Evolutionary conservation across 192 early-diverging fungal genomes (phyloP), one percentile per base, ranked within the genome.

Genomic region (Backusella tarrabulga): DNA sequence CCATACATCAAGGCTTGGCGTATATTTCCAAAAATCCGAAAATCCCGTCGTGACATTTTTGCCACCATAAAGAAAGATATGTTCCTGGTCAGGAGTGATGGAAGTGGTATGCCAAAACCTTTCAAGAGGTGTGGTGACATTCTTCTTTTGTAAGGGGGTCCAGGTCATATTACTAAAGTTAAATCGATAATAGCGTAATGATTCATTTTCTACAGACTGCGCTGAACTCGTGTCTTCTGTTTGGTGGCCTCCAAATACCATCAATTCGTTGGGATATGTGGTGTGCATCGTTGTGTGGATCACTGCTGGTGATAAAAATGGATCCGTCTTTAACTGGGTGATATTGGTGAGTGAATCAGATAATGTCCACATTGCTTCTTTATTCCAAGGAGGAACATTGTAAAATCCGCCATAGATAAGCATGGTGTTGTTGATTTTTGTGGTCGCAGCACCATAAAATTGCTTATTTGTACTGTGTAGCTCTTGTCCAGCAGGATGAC

Each of bases 341-440:
- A 76, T 29, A 8, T 68, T 36, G 34, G 67, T 66, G 29, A 76
- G 42, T 4, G 60, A 42, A 32, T 56, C 21, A 15, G 74, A 63
- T 19, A 76, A 23, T n/a, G 26, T 54, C 74, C 74, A 76, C 35
- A 76, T 35, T 2, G 74, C 74, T 36, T 76, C 74, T 63, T 66
- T 76, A 68, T 76, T 68, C 74, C 74, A 76, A 19, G 74, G 74
- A 44, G 74, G 34, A 11, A 76, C 66, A 9, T 63, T 63, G 34
- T 76, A 76, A 46, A 76, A 76, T 34, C 74, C 74, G 4, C 74
- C 74, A 50, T 76, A 76, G n/a, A 76, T 14, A 17, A 68, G 42
- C 26, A 76, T 76, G 38, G 52, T 76, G 15, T 68, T 46, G 42
- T 76, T 76, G 7, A 76, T 35, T 41, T 67, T 76, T 15, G 42